Evolutionary conservation across 1,284 basidiomycete species (phyloP).

Genomic region (Chondrostereum purpureum): DNA sequence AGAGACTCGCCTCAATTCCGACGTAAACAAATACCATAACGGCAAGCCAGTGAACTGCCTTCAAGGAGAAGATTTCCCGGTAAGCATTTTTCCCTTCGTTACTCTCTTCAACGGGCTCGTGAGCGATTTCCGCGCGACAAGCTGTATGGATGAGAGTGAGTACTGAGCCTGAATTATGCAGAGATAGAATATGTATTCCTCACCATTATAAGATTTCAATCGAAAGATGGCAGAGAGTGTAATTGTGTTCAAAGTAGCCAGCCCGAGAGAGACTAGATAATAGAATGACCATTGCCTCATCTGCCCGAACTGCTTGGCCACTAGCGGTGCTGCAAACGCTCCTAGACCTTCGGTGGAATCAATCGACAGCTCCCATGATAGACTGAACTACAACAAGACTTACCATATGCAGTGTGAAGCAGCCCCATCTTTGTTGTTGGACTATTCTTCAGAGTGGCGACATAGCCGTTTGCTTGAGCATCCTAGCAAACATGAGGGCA

Average conservation of each 20-base stretch:
- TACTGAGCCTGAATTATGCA: not conserved
- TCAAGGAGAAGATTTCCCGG: constrained; percentile 31
- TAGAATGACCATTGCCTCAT: constrained; percentile 40
- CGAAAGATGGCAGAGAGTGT: constrained; percentile 38
- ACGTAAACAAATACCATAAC: constrained; percentile 39
- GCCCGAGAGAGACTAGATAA: constrained; percentile 43
- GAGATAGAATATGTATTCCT: not conserved
- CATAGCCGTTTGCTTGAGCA: constrained; percentile 41
- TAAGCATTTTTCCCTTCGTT: constrained; percentile 25
- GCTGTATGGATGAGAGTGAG: constrained; percentile 6
- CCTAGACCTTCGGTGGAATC: constrained; percentile 20
- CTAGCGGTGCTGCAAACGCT: constrained; percentile 38
- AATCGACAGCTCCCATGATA: not conserved
- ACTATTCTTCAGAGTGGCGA: constrained; percentile 30
- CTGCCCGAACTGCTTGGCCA: constrained; percentile 40
- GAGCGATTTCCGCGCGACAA: constrained; percentile 10
- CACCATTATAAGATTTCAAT: constrained; percentile 40
- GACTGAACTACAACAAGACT: not conserved
- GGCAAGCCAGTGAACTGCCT: constrained; percentile 34
- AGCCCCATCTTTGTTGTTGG: constrained; percentile 34
- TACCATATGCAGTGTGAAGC: constrained; percentile 35
- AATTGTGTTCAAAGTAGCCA: constrained; percentile 35
- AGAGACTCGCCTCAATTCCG: constrained; percentile 20
- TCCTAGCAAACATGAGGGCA: constrained; percentile 22
- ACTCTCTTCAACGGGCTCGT: constrained; percentile 10